These are phyloP conservation scores for Suhomyces wounanorum DNA, from an alignment of 1,139 yeast species.

Conservation along the genomic window DNA sequence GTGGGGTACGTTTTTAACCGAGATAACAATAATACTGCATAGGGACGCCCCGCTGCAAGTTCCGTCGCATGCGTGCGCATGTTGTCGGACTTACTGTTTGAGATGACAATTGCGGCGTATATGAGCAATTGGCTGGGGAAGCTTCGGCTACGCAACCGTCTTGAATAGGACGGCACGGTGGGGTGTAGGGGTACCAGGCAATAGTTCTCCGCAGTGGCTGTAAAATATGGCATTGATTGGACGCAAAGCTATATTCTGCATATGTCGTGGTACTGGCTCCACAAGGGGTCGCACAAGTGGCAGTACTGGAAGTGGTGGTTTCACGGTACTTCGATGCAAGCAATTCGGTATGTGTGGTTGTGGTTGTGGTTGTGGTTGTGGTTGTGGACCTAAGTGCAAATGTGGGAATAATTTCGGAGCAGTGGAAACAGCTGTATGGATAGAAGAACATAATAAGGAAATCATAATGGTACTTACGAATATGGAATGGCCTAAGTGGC, in stretches of 20 bases:
- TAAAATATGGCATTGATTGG: neutral
- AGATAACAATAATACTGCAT: constrained; percentile 2
- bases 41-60: constrained; percentile 1
- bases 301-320: neutral
- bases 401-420: neutral
- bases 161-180: neutral
- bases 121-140: neutral
- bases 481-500: neutral
- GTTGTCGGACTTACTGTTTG: constrained; percentile 3
- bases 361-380: neutral
- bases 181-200: neutral
- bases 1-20: constrained; percentile 12
- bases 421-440: neutral
- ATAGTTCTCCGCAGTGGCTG: neutral
- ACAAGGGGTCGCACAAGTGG: no score
- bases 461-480: neutral
- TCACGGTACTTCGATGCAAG: neutral
- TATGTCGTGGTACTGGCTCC: no score
- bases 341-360: neutral
- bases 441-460: no score
- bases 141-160: neutral
- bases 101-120: neutral
- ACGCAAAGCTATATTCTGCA: neutral
- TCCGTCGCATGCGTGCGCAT: neutral
- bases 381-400: neutral